phyloP scores from a whole-genome alignment of 768 basidiomycete species.

The Suillus ampliporus region DNA sequence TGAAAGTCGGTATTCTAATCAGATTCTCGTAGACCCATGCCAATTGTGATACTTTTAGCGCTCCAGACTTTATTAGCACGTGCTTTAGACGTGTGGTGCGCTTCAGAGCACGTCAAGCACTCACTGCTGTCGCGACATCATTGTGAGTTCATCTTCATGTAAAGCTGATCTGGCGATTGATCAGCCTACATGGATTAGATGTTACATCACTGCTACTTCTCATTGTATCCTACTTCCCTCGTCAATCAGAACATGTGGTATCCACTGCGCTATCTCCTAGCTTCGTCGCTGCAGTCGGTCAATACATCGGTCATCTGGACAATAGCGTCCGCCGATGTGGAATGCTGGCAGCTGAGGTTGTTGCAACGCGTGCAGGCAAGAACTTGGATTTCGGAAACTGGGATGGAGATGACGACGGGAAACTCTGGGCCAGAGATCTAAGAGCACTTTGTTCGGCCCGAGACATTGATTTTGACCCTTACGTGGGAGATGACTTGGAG shows the following conservation, averaged over 20 bases:
- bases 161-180: background rate
- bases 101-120: slow-evolving; percentile 78
- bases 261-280: slow-evolving; percentile 56
- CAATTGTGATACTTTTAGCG: slow-evolving; percentile 30
- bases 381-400: slow-evolving; percentile 81
- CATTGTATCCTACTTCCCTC: slow-evolving; percentile 62
- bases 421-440: slow-evolving; percentile 66
- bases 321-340: slow-evolving; percentile 81
- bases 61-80: slow-evolving; percentile 53
- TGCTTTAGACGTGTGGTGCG: slow-evolving; percentile 72
- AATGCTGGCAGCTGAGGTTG: slow-evolving; percentile 89
- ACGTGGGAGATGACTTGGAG: slow-evolving; percentile 18
- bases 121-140: slow-evolving; percentile 76
- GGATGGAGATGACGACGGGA: slow-evolving; percentile 76
- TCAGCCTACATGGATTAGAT: slow-evolving; percentile 49
- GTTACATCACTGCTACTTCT: slow-evolving; percentile 75
- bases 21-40: slow-evolving; percentile 11
- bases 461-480: slow-evolving; percentile 55
- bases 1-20: slow-evolving; percentile 25
- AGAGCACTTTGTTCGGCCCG: slow-evolving; percentile 55
- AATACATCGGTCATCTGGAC: slow-evolving; percentile 82
- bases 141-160: slow-evolving; percentile 54
- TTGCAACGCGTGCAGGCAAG: slow-evolving; percentile 66
- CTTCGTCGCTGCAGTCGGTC: slow-evolving; percentile 72
- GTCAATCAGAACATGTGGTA: slow-evolving; percentile 49